These are phyloP conservation scores for Termitomyces sp. DNA, from an alignment of 768 basidiomycete species.

Conservation along the genomic window DNA sequence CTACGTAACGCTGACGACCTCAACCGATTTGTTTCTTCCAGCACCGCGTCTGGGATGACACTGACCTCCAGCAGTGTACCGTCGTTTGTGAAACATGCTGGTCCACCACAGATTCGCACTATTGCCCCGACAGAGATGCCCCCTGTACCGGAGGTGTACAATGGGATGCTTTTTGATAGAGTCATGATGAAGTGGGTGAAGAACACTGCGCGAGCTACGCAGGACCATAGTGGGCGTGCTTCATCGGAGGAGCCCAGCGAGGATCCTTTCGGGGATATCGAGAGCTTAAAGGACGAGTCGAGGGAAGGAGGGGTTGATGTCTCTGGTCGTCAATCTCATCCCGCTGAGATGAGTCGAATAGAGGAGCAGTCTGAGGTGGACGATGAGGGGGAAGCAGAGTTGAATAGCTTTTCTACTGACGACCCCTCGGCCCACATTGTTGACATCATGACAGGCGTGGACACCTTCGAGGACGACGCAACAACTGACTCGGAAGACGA, in stretches of 20 bases:
- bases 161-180: slow-evolving; percentile 86
- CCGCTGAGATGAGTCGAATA: slow-evolving; percentile 42
- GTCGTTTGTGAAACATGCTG: slow-evolving; percentile 83
- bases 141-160: slow-evolving; percentile 70
- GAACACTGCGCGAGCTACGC: slow-evolving; percentile 37
- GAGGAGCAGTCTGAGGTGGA: slow-evolving; percentile 48
- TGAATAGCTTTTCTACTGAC: slow-evolving; percentile 74
- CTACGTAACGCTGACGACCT: slow-evolving; percentile 64
- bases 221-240: slow-evolving; percentile 25
- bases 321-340: slow-evolving; percentile 11
- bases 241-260: slow-evolving; percentile 56
- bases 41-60: slow-evolving; percentile 77
- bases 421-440: slow-evolving; percentile 50
- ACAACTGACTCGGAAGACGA: slow-evolving; percentile 54
- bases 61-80: slow-evolving; percentile 68
- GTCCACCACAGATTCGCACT: slow-evolving; percentile 72
- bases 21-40: slow-evolving; percentile 87
- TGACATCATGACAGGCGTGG: slow-evolving; percentile 48
- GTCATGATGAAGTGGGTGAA: slow-evolving; percentile 85
- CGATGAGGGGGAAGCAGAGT: slow-evolving; percentile 64
- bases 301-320: slow-evolving; percentile 26
- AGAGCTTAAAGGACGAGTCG: slow-evolving; percentile 73
- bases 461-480: slow-evolving; percentile 35
- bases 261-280: slow-evolving; percentile 91
- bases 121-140: slow-evolving; percentile 82